A percentile compares a stretch with the other conserved stretches of the same genome.
Conservation (phyloP, 2,329 filamentous ascomycete genomes). For the Cryphonectria carpinicola region DNA sequence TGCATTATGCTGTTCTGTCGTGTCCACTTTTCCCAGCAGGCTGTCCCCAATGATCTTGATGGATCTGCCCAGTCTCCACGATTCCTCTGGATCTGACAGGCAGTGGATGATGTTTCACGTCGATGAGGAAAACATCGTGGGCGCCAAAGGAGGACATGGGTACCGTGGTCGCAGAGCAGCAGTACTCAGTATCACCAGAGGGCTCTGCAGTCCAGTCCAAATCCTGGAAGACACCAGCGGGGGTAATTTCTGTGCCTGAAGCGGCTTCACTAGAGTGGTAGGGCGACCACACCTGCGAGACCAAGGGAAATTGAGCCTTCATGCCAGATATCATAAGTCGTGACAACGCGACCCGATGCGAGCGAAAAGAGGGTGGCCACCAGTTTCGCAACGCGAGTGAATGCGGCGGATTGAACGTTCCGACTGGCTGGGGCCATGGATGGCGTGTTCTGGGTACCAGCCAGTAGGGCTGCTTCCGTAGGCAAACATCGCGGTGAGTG, state of each 20-base stretch:
- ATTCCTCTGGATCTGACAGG: neutral
- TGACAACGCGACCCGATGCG: neutral
- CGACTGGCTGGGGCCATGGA: neutral
- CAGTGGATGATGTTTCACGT: slow-evolving; percentile 9
- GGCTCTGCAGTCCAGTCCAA: neutral
- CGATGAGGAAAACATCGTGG: neutral
- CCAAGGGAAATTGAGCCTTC: slow-evolving; percentile 9
- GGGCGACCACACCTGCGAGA: neutral
- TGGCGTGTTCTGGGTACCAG: neutral
- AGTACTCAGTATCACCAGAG: neutral
- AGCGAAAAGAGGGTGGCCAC: neutral
- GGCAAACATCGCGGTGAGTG: neutral
- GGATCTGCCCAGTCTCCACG: neutral
- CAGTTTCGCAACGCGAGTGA: neutral
- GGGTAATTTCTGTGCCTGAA: neutral
- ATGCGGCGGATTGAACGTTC: neutral
- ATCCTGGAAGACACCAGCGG: neutral
- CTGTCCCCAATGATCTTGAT: neutral
- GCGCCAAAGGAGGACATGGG: slow-evolving; percentile 6
- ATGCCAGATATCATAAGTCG: neutral
- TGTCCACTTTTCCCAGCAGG: neutral
- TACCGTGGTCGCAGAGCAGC: slow-evolving; percentile 3
- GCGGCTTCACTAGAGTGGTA: neutral
- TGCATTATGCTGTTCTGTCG: neutral
- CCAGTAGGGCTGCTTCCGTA: neutral